Base-by-base conservation (phyloP, 257 asterid genomes). In the Forsythia viridissima region DNA sequence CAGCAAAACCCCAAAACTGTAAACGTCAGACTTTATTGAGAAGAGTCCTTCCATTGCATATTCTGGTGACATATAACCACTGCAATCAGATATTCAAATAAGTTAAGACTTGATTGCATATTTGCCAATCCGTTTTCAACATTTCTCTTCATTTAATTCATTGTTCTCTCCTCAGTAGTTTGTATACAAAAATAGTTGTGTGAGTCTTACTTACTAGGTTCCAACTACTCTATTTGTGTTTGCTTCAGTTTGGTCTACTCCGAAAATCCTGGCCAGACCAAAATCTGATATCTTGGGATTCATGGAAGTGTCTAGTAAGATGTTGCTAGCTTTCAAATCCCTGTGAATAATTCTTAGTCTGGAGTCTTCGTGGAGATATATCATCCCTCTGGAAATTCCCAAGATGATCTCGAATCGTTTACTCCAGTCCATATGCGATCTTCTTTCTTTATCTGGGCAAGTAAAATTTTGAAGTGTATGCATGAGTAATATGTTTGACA, bases 281-380 rank as follows among this genome's bases (percentile, higher is more conserved):
- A 85, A 85, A 77, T 82, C 88, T 55, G 88, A 85, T 65, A 85
- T 85, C 69, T 85, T 85, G n/a, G 88, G 88, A 13, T 82, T 75
- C 86, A 85, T 48, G 4, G 52, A 46, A 8, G 75, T 79, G 70
- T 82, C 85, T 37, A 85, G 71, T 30, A 82, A 55, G 43, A 85
- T 74, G 69, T 85, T 85, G 76, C 88, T 79, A 10, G 88, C 83
- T 74, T 85, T 85, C 59, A 85, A 77, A 67, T 85, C 88, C 52
- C 88, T 77, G 15, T 85, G 88, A 61, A 85, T 82, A 41, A 85
- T 82, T 81, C 93, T 86, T 70, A 91, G 89, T 68, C 97, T 88
- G 16, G 97, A 91, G 78, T 91, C 97, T 78, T 91, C 94, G 75
- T 91, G 97, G 34, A 91, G 92, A 80, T 91, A 91, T 3, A 91